Base-by-base conservation (phyloP, 371 early-diverging fungal species). In the Mortierella sp. region DNA sequence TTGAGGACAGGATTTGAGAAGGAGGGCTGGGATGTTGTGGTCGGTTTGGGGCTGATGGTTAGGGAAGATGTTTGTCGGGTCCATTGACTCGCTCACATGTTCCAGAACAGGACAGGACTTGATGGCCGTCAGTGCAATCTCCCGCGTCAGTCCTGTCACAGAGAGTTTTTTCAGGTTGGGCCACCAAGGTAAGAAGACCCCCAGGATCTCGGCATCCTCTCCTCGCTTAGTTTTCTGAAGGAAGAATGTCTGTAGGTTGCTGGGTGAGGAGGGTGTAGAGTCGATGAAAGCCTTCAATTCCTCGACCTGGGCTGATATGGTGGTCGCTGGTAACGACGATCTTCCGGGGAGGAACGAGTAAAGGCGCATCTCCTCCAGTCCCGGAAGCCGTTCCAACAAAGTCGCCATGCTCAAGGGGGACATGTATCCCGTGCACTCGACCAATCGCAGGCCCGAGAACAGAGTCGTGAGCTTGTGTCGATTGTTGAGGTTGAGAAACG, bases 1-100 rank as follows among this genome's bases (percentile, higher is more conserved):
- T 8, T 65, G 35, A 65, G 65, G 65, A 3, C 65, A 65, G 21
- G 35, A 65, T 65, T 65, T 65, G 38, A 65, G 65, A 65, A 65
- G 21, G 38, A 65, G 65, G 2, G 65, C 21, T 21, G 38, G 65
- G 32, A 65, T 65, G 24, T 65, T 65, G 38, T 3, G 6, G 35
- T 65, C 41, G 24, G 65, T 65, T 1, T 38, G 38, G 56, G 11
- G 0, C 8, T 65, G 65, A n/a, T 27, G 27, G n/a, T 11, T 11
- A 2, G 38, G 38, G 65, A 65, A 65, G 65, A 65, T 65, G 3
- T 5, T 38, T 10, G 35, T 7, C 4, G 65, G 65, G 24, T 65
- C 41, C 24, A 7, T 21, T 8, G 21, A 8, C 35, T 65, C 65
- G 65, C 65, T 38, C 32, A 65, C 65, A 6, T 65, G 65, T 35